A percentile compares a stretch with the other conserved stretches of the same genome.
phyloP scores from a whole-genome alignment of 1,139 yeast species.

The Geotrichum candidum region DNA sequence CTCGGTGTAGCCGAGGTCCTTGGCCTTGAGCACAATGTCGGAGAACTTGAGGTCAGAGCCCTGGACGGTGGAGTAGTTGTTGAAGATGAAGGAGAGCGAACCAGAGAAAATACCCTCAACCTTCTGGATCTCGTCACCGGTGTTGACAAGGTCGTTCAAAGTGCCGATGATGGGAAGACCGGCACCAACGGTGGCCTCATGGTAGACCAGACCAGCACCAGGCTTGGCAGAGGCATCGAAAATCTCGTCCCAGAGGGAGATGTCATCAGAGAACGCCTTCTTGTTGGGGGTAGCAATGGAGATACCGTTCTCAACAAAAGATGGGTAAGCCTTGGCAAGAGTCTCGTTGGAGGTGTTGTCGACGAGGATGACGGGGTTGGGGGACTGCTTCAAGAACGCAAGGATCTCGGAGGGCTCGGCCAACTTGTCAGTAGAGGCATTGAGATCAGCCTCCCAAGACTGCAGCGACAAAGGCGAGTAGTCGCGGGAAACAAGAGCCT shows the following conservation, averaged over 20 bases:
- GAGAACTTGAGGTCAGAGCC: conserved; percentile 65
- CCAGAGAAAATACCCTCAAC: conserved; percentile 97
- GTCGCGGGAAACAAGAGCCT: conserved; percentile 61
- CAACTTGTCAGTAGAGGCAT: conserved; percentile 44
- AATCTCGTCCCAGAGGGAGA: conserved; percentile 69
- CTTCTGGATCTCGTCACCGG: conserved; percentile 87
- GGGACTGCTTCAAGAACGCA: conserved; percentile 56
- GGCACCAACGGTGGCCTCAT: conserved; percentile 99
- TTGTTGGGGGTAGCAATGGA: conserved; percentile 97
- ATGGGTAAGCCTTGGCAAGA: conserved; percentile 72
- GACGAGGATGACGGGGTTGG: conserved; percentile 72
- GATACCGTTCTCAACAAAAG: conserved; percentile 67
- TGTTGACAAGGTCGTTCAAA: conserved; percentile 73
- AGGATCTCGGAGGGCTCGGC: conserved; percentile 54
- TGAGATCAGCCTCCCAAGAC: conserved; percentile 47
- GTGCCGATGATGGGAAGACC: conserved; percentile 92
- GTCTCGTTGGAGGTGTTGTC: conserved; percentile 87
- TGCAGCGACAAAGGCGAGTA: conserved; percentile 63
- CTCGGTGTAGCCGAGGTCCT: conserved; percentile 90
- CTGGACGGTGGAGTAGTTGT: conserved; percentile 73
- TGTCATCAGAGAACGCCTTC: conserved; percentile 87
- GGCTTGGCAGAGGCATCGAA: conserved; percentile 46
- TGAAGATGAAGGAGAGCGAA: conserved; percentile 91
- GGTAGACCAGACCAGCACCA: conserved; percentile 78
- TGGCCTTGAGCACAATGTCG: conserved; percentile 83